Base-by-base conservation (phyloP, 2,329 filamentous ascomycete species). In the Pseudogymnoascus sp. region DNA sequence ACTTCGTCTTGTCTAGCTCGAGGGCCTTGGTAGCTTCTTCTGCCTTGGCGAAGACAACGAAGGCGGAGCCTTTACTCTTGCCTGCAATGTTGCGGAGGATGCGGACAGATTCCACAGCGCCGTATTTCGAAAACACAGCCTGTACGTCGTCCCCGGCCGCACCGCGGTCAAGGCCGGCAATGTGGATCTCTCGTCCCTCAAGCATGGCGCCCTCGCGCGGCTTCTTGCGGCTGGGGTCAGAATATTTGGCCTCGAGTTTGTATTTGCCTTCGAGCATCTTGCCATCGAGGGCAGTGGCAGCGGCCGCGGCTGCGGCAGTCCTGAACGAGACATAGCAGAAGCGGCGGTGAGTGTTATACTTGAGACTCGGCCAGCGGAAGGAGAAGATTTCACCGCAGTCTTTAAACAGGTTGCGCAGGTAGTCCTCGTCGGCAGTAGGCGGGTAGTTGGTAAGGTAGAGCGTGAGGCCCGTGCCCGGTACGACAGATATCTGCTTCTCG, bases 321-420 rank as follows among this genome's bases (percentile, higher is more conserved):
- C 86, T 82, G 73, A 97, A 97, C n/a, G 96, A 91, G 5, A 97
- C 82, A 74, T 99, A 99, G 78, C 93, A 97, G 77, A 99, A 99
- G 23, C 95, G 88, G 33, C 95, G 90, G 69, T 90, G 88, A 1
- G 88, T 88, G 70, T 97, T 93, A 74, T 83, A 92, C 73, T 96
- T 96, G 60, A 99, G 83, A 63, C 91, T 96, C 1, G 95, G 95
- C 77, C 95, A 95, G 21, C 95, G 88, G 61, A 97, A 83, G 70
- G 88, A 90, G 62, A 96, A 81, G 62, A 99, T 87, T 45, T 93
- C 86, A 45, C 95, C 95, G 70, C 88, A 93, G 63, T 84, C 80
- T 64, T 82, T 80, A 75, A 93, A 93, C 2, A 93, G 75, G 37
- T 83, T 75, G 41, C 84, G 83, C 21, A 95, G 82, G 69, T 85